phyloP scores from a whole-genome alignment of 1,284 basidiomycete species.

The Lentinula novae-zelandiae region DNA sequence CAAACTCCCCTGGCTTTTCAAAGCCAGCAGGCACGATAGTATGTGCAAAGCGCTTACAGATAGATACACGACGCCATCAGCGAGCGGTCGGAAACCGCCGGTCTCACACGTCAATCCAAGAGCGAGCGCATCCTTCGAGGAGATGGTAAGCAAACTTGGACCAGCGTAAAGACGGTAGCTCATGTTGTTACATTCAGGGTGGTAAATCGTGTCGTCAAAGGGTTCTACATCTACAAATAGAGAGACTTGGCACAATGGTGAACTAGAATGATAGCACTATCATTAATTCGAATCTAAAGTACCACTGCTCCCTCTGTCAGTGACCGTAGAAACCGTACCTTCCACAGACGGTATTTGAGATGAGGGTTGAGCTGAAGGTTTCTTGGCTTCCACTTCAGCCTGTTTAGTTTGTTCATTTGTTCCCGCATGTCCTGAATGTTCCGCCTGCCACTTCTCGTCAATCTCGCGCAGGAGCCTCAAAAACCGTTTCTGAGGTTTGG shows the following conservation, averaged over 20 bases:
- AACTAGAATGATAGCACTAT: background rate
- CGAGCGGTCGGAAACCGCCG: no score
- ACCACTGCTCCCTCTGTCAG: background rate
- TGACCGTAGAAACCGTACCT: background rate
- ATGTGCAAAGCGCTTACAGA: no score
- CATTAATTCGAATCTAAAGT: background rate
- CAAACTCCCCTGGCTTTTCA: no score
- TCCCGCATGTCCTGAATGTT: background rate
- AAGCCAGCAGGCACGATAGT: no score
- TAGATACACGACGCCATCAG: no score
- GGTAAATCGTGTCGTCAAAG: no score
- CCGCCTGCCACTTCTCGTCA: slow-evolving; percentile 25
- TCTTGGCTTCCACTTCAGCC: background rate
- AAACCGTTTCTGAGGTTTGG: slow-evolving; percentile 45
- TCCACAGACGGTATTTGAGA: background rate
- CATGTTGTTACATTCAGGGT: no score
- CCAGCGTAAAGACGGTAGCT: no score
- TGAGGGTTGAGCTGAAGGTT: background rate
- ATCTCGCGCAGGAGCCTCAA: slow-evolving; percentile 43
- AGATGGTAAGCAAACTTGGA: no score
- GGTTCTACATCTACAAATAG: background rate
- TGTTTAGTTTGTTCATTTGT: background rate
- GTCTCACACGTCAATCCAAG: no score
- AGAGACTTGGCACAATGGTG: no score
- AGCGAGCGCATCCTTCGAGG: no score